These are phyloP conservation scores for Euphorbia schlechtendalii DNA, from an alignment of 441 rosid species.

Conservation along the genomic window DNA sequence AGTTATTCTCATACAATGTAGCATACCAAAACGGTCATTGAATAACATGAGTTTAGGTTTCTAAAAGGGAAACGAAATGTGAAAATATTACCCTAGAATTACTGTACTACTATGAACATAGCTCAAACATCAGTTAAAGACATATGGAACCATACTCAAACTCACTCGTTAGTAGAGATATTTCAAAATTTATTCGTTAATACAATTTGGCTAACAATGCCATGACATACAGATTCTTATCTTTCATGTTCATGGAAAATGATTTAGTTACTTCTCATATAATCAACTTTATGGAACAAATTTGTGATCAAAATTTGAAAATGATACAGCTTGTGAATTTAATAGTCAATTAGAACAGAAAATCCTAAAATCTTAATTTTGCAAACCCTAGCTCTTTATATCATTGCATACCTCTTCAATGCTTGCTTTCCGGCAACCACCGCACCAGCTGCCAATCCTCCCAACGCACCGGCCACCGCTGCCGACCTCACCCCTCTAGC, in stretches of 20 bases:
- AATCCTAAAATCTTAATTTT: not conserved
- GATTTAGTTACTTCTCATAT: not conserved
- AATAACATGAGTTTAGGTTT: no score
- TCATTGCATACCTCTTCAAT: conserved; percentile 72
- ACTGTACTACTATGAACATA: no score
- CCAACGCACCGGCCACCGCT: conserved; percentile 91
- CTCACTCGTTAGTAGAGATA: not conserved
- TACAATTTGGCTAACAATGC: not conserved
- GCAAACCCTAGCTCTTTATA: conserved; percentile 24
- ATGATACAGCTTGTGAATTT: conserved; percentile 12
- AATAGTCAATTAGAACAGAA: not conserved
- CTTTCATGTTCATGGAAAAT: no score
- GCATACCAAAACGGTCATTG: no score
- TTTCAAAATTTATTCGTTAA: not conserved
- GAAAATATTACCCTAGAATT: no score
- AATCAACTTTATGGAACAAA: not conserved
- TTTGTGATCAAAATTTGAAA: conserved; percentile 32
- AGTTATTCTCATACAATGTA: not conserved
- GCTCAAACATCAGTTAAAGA: not conserved
- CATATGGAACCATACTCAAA: not conserved
- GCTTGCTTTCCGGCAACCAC: conserved; percentile 76
- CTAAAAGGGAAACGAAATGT: no score
- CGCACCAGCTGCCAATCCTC: conserved; percentile 75
- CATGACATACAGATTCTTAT: no score
- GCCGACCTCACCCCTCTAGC: conserved; percentile 91